These are phyloP conservation scores for Mycena sanguinolenta DNA, from an alignment of 768 basidiomycete genomes.

Conservation along the genomic window DNA sequence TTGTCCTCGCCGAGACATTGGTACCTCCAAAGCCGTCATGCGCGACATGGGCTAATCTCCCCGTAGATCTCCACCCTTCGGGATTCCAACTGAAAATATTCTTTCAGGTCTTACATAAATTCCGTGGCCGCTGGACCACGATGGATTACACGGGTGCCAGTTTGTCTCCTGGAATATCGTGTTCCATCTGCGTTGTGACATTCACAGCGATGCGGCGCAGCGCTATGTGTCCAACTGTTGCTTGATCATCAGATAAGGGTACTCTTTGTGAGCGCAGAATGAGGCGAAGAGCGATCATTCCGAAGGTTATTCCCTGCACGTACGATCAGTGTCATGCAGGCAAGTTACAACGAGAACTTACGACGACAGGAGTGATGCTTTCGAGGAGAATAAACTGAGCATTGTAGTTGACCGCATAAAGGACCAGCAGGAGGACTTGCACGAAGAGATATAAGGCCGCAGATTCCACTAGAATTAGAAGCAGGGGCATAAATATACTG, in stretches of 20 bases:
- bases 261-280: background rate
- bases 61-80: too few relatives aligned
- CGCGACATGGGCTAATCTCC: too few relatives aligned
- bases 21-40: too few relatives aligned
- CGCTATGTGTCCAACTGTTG: background rate
- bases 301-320: background rate
- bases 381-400: conserved; percentile 40
- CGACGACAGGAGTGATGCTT: conserved; percentile 33
- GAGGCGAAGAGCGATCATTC: background rate
- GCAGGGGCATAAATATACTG: conserved; percentile 29
- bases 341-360: background rate
- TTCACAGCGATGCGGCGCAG: background rate
- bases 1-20: too few relatives aligned
- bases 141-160: background rate
- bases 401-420: conserved; percentile 36
- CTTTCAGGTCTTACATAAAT: too few relatives aligned
- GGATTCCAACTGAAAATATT: too few relatives aligned
- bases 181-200: background rate
- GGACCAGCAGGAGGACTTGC: conserved; percentile 35
- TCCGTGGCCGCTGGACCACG: too few relatives aligned
- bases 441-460: conserved; percentile 38
- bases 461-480: conserved; percentile 37
- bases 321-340: background rate
- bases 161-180: background rate
- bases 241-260: background rate